phyloP scores from a whole-genome alignment of 768 basidiomycete species.

The Tricholomella constricta region DNA sequence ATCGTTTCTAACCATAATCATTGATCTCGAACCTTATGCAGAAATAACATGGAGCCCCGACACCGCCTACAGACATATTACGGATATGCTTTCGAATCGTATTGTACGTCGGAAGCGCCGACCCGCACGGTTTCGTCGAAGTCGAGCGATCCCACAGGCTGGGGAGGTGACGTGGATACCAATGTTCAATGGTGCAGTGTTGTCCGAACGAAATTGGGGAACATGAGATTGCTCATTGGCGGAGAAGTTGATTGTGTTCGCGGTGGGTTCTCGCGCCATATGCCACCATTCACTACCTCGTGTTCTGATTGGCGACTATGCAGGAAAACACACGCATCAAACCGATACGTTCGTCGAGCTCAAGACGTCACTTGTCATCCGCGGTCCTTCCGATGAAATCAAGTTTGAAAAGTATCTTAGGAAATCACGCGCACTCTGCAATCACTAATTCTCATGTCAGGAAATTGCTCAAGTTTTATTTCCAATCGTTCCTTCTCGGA shows the following conservation, averaged over 20 bases:
- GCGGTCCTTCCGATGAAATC: conserved; percentile 61
- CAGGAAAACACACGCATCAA: conserved; percentile 62
- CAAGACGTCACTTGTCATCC: conserved; percentile 80
- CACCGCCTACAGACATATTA: conserved; percentile 73
- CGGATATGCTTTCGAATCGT: conserved; percentile 90
- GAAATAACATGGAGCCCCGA: conserved; percentile 65
- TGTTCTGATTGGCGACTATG: conserved; percentile 13
- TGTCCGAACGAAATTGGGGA: conserved; percentile 81
- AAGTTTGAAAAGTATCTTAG: conserved; percentile 74
- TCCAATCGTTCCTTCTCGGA: conserved; percentile 88
- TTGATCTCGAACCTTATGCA: conserved; percentile 27
- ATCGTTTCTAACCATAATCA: not conserved
- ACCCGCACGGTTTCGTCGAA: conserved; percentile 23
- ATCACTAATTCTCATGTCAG: conserved; percentile 37
- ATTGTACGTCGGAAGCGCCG: conserved; percentile 63
- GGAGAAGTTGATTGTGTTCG: conserved; percentile 92
- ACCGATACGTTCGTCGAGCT: conserved; percentile 80
- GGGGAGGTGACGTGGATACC: conserved; percentile 84
- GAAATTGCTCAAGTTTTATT: conserved; percentile 91
- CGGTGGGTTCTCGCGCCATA: conserved; percentile 43
- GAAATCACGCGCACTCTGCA: not conserved
- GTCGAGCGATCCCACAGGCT: conserved; percentile 47
- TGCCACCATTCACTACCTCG: not conserved
- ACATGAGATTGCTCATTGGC: conserved; percentile 72
- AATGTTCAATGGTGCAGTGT: conserved; percentile 92